Base-by-base conservation (phyloP, 495 filamentous ascomycete genomes). In the Lasiosphaeria hispida region DNA sequence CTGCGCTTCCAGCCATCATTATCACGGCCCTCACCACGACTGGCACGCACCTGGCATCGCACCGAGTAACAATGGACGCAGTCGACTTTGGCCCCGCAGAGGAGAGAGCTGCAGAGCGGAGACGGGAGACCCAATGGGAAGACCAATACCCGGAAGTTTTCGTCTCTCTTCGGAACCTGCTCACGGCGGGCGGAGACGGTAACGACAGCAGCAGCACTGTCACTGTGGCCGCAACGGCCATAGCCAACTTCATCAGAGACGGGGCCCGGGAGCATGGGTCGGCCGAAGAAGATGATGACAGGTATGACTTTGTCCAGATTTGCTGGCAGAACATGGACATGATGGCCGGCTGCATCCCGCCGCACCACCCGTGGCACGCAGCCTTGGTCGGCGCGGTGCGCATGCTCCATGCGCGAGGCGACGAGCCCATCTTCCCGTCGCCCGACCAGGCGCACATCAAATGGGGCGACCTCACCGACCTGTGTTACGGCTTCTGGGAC, bases 181-280 rank as follows among this genome's bases (percentile, higher is more conserved):
- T 44, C 17, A 44, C 41, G 41, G 41, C 41, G 41, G 41, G 9
- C 41, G 41, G 41, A 44, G 41, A 44, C 17, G 41, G 41, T 44
- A 14, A 8, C 41, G 41, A 44, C 41, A 44, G 41, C 41, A 44
- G 41, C n/a, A n/a, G n/a, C n/a, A n/a, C n/a, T n/a, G n/a, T n/a
- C 41, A 14, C 41, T 44, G 41, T 44, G 9, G 41, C 41, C 41
- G 41, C 41, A 14, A 44, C 41, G 41, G 41, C 41, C 41, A 44
- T 44, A 8, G 41, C 41, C 41, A 44, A 44, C 41, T 44, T 44
- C 41, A 44, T 44, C 41, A 44, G 41, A 44, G 41, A 44, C 41
- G 41, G 17, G 41, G 41, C 41, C 9, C 41, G 14, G 41, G 17
- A 17, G 41, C 41, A 8, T 8, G 41, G 9, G 41, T 17, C 41